Base-by-base conservation (phyloP, 495 filamentous ascomycete genomes). In the Podospora appendiculata region DNA sequence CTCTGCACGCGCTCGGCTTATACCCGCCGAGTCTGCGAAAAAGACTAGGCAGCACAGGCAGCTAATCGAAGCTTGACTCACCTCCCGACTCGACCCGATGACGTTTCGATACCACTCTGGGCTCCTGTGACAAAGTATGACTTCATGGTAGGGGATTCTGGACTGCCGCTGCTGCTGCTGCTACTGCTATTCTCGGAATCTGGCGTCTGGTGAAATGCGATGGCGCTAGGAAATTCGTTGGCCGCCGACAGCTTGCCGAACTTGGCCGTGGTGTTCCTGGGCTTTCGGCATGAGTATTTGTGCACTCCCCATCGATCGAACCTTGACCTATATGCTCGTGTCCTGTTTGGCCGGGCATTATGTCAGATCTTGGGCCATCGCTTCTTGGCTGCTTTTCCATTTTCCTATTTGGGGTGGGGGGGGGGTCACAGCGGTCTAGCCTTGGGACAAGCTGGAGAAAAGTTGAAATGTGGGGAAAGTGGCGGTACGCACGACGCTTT, bases 221-320 rank as follows among this genome's bases (percentile, higher is more conserved):
- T 32, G 9, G 14, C 46, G 14, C 43, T 34, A 33, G 25, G 25
- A 25, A 25, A 25, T 25, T 54, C 43, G 8, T 54, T 51, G 11
- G 52, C 41, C 11, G 14, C 14, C 16, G 58, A 56, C 3, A 25
- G 44, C 17, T 53, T 41, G 11, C 50, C 44, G 32, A 47, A 33
- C 6, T 40, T 40, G 32, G 45, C 45, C 18, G 45, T 36, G 32
- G 58, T 59, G 12, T 53, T 43, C 32, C 56, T 58, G 11, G 58
- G 63, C 42, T 60, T 65, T 32, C 70, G 65, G 44, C 64, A 63
- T 8, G 71, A 68, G 56, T 75, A 75, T 57, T 75, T 75, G 60
- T 63, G 58, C 32, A 74, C 50, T n/a, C 64, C 63, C 72, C 72
- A 75, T 53, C 58, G 63, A 32, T 70, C 63, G 48, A 75, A 63